Conservation (phyloP, 1,284 basidiomycete genomes). For the Schizopora paradoxa region DNA sequence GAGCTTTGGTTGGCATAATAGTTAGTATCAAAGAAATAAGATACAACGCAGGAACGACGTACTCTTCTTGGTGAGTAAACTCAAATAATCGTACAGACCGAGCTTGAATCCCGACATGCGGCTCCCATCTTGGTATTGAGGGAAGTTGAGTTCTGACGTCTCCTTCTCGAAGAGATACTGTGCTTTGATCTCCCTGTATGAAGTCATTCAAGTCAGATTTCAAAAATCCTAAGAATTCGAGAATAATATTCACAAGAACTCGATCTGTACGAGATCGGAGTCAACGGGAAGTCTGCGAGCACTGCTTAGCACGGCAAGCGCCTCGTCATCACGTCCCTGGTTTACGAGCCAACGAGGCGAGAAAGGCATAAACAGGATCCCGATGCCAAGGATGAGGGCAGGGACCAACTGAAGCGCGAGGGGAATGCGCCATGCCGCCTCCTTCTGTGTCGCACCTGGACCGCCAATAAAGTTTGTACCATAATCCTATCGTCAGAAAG, state of each 20-base stretch:
- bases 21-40: neutral
- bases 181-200: constrained; percentile 67
- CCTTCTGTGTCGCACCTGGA: constrained; percentile 44
- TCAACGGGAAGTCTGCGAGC: constrained; percentile 55
- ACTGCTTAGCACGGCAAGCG: constrained; percentile 55
- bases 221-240: neutral
- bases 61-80: constrained; percentile 49
- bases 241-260: constrained; percentile 54
- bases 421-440: constrained; percentile 75
- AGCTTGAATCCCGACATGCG: constrained; percentile 56
- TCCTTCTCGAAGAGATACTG: constrained; percentile 73
- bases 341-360: constrained; percentile 73
- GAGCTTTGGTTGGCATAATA: constrained; percentile 31
- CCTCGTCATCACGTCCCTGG: constrained; percentile 70
- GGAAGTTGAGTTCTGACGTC: constrained; percentile 48
- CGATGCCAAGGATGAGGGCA: constrained; percentile 59
- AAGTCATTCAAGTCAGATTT: neutral
- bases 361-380: constrained; percentile 66
- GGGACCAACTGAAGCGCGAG: constrained; percentile 73
- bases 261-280: constrained; percentile 66
- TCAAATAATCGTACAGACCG: constrained; percentile 51
- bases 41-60: constrained; percentile 20
- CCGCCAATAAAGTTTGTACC: constrained; percentile 74
- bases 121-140: constrained; percentile 59
- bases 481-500: constrained; percentile 38